Evolutionary conservation across 129 eudicot species (phyloP).

Genomic region (Arctium lappa): DNA sequence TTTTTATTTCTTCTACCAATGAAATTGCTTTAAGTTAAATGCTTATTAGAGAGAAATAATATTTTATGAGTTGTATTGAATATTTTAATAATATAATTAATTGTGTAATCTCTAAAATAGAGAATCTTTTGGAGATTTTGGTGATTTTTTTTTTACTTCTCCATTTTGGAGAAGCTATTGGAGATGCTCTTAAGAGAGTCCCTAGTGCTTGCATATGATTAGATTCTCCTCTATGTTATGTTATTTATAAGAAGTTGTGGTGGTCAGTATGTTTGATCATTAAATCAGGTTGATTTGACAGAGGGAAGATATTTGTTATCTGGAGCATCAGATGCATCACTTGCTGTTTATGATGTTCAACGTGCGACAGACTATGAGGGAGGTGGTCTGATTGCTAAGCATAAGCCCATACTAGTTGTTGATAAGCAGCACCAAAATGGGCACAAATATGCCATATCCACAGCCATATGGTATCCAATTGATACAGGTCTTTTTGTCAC

Average conservation of each 20-base stretch:
- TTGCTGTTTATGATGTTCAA: conserved; percentile 87
- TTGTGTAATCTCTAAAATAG: no score
- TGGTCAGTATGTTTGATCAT: conserved; percentile 55
- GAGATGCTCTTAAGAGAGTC: neutral
- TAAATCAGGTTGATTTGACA: conserved; percentile 98
- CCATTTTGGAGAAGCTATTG: no score
- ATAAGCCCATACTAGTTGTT: conserved; percentile 51
- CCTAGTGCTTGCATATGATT: neutral
- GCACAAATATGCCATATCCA: conserved; percentile 81
- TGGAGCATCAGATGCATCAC: conserved; percentile 88
- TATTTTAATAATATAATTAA: no score
- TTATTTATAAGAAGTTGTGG: conserved; percentile 12
- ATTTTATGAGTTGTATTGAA: no score
- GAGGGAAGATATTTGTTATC: conserved; percentile 92
- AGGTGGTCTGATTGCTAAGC: conserved; percentile 79
- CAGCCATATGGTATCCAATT: conserved; percentile 96
- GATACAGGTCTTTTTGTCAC: conserved; percentile 94
- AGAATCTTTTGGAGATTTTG: no score
- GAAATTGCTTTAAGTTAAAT: no score
- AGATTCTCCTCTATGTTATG: neutral
- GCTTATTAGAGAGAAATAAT: no score
- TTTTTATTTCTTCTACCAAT: no score
- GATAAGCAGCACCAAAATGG: conserved; percentile 88
- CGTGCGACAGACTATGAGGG: conserved; percentile 71
- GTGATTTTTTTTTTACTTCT: no score